Conservation (phyloP, 1,284 basidiomycete genomes). For the Papiliotrema terrestris region DNA sequence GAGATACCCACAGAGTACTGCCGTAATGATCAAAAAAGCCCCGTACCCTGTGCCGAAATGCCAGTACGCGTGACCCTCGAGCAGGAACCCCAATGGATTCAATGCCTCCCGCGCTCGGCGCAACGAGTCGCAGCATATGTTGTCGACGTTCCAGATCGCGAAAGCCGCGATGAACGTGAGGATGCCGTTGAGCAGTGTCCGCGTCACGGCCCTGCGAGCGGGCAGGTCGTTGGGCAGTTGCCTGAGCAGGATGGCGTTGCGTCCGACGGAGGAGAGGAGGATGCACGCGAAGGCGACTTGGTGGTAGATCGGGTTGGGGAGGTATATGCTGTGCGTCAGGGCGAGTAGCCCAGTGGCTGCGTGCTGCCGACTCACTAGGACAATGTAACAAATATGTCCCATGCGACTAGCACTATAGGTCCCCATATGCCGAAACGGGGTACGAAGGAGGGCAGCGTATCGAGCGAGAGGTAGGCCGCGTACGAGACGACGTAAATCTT, state of each 20-base stretch:
- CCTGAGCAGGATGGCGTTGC: slow-evolving; percentile 38
- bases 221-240: slow-evolving; percentile 26
- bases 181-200: slow-evolving; percentile 33
- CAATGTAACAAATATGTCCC: slow-evolving; percentile 42
- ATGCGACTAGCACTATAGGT: slow-evolving; percentile 28
- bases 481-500: slow-evolving; percentile 47
- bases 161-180: slow-evolving; percentile 50
- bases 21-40: slow-evolving; percentile 49
- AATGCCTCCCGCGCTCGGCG: slow-evolving; percentile 23
- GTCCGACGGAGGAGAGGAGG: slow-evolving; percentile 36
- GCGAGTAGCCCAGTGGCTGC: not conserved
- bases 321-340: slow-evolving; percentile 39
- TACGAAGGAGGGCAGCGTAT: slow-evolving; percentile 37
- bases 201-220: slow-evolving; percentile 23
- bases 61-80: slow-evolving; percentile 53
- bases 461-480: slow-evolving; percentile 40
- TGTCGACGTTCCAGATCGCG: slow-evolving; percentile 55
- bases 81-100: slow-evolving; percentile 32
- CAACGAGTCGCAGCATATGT: slow-evolving; percentile 51
- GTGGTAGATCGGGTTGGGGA: slow-evolving; percentile 56
- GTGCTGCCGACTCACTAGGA: slow-evolving; percentile 50
- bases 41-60: slow-evolving; percentile 54
- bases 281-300: slow-evolving; percentile 53
- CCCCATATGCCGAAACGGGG: slow-evolving; percentile 35
- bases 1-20: slow-evolving; percentile 35